Evolutionary conservation across 2,329 filamentous ascomycete genomes (phyloP).

Genomic region (Emmonsia crescens): DNA sequence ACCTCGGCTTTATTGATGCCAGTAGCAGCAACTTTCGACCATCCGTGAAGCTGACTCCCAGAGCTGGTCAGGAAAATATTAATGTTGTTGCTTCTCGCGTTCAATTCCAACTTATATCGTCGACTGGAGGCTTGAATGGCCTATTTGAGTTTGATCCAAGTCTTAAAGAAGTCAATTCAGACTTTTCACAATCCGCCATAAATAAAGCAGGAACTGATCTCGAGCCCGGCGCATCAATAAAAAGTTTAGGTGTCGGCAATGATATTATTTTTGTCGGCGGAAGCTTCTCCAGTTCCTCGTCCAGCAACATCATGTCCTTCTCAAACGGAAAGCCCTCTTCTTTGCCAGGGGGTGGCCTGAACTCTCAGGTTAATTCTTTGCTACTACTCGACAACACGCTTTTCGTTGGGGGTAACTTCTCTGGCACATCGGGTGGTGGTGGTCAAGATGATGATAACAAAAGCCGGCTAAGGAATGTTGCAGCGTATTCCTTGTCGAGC

Average conservation of each 20-base stretch:
- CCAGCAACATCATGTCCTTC: conserved; percentile 69
- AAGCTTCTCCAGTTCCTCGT: conserved; percentile 61
- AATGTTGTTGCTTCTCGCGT: conserved; percentile 85
- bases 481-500: conserved; percentile 58
- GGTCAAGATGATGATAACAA: conserved; percentile 41
- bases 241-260: conserved; percentile 53
- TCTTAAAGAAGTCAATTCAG: conserved; percentile 45
- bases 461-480: conserved; percentile 67
- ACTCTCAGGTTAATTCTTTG: conserved; percentile 65
- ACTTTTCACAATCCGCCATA: conserved; percentile 62
- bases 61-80: conserved; percentile 49
- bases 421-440: conserved; percentile 45
- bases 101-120: conserved; percentile 52
- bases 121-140: conserved; percentile 73
- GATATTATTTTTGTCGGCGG: conserved; percentile 67
- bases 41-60: conserved; percentile 64
- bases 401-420: conserved; percentile 80
- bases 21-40: conserved; percentile 64
- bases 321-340: conserved; percentile 51
- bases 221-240: conserved; percentile 55
- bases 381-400: conserved; percentile 54
- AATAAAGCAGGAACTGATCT: conserved; percentile 66
- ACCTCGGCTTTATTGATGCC: conserved; percentile 72
- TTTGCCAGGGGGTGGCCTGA: conserved; percentile 61
- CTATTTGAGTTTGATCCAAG: conserved; percentile 79